Conservation (phyloP, 306 rosid genomes). For the Malus domestica region DNA sequence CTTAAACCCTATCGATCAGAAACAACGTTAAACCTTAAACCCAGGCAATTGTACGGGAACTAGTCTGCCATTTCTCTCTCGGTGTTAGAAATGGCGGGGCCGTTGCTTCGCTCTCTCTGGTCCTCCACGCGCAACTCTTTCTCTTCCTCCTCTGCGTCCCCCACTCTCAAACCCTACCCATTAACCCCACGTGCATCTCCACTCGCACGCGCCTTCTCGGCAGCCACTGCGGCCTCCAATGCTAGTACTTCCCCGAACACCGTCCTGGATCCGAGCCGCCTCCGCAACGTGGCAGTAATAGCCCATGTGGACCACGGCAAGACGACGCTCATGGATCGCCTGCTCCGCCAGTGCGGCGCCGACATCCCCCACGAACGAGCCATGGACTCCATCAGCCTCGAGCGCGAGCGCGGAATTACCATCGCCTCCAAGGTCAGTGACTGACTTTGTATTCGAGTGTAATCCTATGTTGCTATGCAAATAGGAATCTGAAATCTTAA, state of each 20-base stretch:
- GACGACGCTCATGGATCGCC: conserved; percentile 98
- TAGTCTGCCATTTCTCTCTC: neutral
- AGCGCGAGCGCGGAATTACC: conserved; percentile 97
- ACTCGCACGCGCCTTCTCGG: conserved; percentile 50
- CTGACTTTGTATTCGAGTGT: neutral
- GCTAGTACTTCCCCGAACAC: conserved; percentile 14
- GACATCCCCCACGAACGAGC: conserved; percentile 96
- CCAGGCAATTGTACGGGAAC: neutral
- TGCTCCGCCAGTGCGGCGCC: conserved; percentile 98
- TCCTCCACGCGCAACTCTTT: conserved; percentile 48
- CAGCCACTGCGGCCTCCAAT: conserved; percentile 35
- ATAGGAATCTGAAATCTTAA: neutral
- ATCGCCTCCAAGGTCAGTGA: conserved; percentile 70
- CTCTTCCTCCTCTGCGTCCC: conserved; percentile 26
- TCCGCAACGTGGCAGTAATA: conserved; percentile 92
- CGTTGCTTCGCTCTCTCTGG: conserved; percentile 66
- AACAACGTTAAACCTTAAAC: neutral
- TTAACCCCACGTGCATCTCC: conserved; percentile 16
- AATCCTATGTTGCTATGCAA: neutral
- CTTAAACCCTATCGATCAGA: neutral
- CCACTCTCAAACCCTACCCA: conserved; percentile 6
- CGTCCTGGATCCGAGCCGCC: conserved; percentile 52
- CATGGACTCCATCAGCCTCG: conserved; percentile 79
- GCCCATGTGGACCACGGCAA: conserved; percentile 98
- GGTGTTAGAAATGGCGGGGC: conserved; percentile 58